Percentiles rank a stretch among this genome's conserved stretches.
These are phyloP conservation scores for Castanea sativa DNA, from an alignment of 306 rosid species.

Conservation along the genomic window DNA sequence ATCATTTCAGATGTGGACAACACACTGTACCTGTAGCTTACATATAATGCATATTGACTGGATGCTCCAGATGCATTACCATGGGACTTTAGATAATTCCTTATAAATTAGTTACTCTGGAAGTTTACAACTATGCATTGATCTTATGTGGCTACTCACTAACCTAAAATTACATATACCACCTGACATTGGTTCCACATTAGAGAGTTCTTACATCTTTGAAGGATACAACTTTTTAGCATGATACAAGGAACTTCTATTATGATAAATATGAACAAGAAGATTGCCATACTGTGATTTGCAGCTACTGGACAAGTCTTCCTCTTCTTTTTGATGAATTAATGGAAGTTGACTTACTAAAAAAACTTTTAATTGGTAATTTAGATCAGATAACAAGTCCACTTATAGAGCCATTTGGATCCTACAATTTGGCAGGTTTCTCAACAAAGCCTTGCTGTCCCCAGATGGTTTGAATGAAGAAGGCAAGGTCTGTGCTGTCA, in stretches of 20 bases:
- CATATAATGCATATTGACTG: too few relatives aligned
- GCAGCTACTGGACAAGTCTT: neutral
- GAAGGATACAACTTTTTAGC: neutral
- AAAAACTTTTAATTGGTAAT: neutral
- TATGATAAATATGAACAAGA: too few relatives aligned
- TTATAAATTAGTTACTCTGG: too few relatives aligned
- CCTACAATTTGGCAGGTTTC: neutral
- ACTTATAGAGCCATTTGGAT: neutral
- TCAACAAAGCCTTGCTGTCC: neutral
- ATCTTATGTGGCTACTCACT: neutral
- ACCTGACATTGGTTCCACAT: neutral
- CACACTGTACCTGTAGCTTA: too few relatives aligned
- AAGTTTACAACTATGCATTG: too few relatives aligned
- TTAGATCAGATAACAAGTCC: neutral
- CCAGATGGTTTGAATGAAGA: constrained; percentile 22
- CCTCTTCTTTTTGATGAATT: neutral
- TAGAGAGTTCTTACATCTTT: neutral
- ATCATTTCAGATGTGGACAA: too few relatives aligned
- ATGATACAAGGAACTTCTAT: too few relatives aligned
- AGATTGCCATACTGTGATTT: neutral
- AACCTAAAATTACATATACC: neutral
- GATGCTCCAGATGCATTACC: too few relatives aligned
- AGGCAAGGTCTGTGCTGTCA: constrained; percentile 12
- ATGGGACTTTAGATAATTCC: too few relatives aligned
- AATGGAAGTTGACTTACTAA: neutral